Percentiles rank a stretch among this genome's conserved stretches.
Evolutionary conservation across 1,284 basidiomycete species (phyloP).

Genomic region (Puccinia horiana): DNA sequence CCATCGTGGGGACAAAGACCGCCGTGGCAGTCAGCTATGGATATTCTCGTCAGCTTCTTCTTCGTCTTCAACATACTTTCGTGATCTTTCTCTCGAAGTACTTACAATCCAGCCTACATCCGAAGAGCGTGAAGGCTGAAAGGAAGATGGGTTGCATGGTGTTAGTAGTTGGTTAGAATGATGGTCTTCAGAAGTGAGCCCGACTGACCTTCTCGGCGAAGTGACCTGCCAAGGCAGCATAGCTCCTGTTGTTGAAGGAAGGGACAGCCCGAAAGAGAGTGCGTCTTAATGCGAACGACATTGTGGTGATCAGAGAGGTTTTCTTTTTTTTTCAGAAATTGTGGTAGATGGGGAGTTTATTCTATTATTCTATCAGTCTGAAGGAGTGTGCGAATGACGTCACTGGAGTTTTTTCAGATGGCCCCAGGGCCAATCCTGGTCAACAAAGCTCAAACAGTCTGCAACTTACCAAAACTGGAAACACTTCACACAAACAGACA

Average conservation of each 20-base stretch:
- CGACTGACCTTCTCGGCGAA: not conserved
- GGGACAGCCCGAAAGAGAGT: not conserved
- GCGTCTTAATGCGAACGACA: not conserved
- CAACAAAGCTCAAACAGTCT: no score
- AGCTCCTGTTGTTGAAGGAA: not conserved
- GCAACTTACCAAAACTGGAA: no score
- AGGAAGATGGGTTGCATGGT: not conserved
- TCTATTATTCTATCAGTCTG: no score
- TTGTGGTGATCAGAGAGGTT: no score
- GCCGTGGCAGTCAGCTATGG: constrained; percentile 16
- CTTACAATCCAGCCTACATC: constrained; percentile 26
- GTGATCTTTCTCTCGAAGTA: not conserved
- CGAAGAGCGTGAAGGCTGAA: constrained; percentile 1
- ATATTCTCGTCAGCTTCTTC: not conserved
- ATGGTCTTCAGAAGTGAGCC: not conserved
- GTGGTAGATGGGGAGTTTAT: no score
- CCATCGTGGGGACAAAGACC: constrained; percentile 27
- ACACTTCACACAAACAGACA: no score
- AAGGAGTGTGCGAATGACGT: no score
- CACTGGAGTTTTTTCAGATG: no score
- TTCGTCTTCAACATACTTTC: not conserved
- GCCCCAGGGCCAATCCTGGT: no score
- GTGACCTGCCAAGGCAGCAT: constrained; percentile 9
- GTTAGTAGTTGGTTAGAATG: not conserved
- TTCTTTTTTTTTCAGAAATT: no score